phyloP scores from a whole-genome alignment of 495 filamentous ascomycete genomes.

The Podospora appendiculata region DNA sequence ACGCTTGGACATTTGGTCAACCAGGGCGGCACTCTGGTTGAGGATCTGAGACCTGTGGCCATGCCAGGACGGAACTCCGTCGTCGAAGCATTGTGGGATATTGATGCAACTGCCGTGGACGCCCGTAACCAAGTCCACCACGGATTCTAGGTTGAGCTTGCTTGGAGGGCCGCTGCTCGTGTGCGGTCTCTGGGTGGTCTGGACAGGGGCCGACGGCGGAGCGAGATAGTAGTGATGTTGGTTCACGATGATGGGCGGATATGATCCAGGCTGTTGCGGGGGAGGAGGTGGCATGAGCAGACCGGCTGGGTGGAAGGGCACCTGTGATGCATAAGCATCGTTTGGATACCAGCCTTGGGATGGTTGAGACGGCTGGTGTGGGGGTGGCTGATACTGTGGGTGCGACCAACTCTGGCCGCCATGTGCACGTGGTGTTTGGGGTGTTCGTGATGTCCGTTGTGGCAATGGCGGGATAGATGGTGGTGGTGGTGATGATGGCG shows the following conservation, averaged over 20 bases:
- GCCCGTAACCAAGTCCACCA: conserved; percentile 28
- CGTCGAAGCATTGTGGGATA: conserved; percentile 24
- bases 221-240: conserved; percentile 41
- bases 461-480: conserved; percentile 4
- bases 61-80: conserved; percentile 28
- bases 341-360: conserved; percentile 17
- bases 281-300: conserved; percentile 21
- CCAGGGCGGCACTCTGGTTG: conserved; percentile 41
- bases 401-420: conserved; percentile 8
- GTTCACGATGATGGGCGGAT: conserved; percentile 38
- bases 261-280: conserved; percentile 19
- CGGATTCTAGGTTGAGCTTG: conserved; percentile 31
- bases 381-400: conserved; percentile 8
- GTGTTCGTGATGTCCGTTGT: neutral
- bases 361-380: conserved; percentile 4
- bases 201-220: conserved; percentile 17
- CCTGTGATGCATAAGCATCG: conserved; percentile 12
- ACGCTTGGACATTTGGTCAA: conserved; percentile 48
- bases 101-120: conserved; percentile 17
- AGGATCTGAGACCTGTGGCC: conserved; percentile 31
- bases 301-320: conserved; percentile 24
- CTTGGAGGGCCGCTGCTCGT: conserved; percentile 15
- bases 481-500: conserved; percentile 6
- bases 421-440: conserved; percentile 2
- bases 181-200: conserved; percentile 8